Conservation (phyloP, 208 protist species). For the Spongospora subterranea region DNA sequence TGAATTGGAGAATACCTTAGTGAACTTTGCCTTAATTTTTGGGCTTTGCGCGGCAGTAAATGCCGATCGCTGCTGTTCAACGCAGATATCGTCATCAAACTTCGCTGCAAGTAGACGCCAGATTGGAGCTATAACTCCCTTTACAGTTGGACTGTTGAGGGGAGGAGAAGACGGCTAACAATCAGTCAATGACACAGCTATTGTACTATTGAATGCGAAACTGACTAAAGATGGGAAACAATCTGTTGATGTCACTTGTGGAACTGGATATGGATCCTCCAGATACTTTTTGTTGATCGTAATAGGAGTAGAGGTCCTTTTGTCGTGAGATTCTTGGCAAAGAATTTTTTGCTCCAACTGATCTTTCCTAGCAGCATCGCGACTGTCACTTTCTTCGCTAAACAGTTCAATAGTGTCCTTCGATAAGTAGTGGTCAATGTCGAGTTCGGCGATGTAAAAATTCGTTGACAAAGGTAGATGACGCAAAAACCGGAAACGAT, state of each 20-base stretch:
- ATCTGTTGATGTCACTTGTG: not conserved
- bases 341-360: not conserved
- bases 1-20: not conserved
- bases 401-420: constrained; percentile 32
- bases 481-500: constrained; percentile 48
- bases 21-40: not conserved
- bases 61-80: too few relatives aligned
- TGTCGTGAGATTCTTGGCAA: not conserved
- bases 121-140: too few relatives aligned
- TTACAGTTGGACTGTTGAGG: too few relatives aligned
- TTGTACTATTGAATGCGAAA: not conserved
- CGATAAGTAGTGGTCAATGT: constrained; percentile 54
- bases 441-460: constrained; percentile 19
- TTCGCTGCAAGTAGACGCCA: too few relatives aligned
- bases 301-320: not conserved
- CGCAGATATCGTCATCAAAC: too few relatives aligned
- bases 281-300: not conserved
- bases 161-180: not conserved
- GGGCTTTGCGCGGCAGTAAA: not conserved
- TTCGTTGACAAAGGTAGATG: constrained; percentile 58
- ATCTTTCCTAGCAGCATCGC: not conserved
- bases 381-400: not conserved
- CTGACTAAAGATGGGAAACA: not conserved
- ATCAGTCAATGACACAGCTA: not conserved
- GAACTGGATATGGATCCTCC: constrained; percentile 1